phyloP scores from a whole-genome alignment of 805 yeast species.

The Myxozyma udenii region DNA sequence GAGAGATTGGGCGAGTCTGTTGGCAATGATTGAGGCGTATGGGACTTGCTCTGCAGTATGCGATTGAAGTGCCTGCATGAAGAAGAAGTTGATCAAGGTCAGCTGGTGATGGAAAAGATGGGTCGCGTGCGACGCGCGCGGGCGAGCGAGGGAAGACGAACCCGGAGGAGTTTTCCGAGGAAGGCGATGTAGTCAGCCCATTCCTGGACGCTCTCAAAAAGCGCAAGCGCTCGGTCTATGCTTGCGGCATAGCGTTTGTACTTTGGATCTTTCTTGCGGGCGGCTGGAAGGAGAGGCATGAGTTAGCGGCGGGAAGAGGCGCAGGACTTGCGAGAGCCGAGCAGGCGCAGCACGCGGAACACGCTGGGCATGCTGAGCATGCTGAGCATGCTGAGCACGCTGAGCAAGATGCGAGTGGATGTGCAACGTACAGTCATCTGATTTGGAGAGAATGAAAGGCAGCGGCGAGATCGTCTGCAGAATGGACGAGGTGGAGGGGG shows the following conservation, averaged over 20 bases:
- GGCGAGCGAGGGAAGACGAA: conserved; percentile 38
- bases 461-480: conserved; percentile 29
- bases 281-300: conserved; percentile 9
- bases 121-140: neutral
- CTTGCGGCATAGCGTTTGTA: conserved; percentile 67
- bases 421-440: conserved; percentile 24
- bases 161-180: conserved; percentile 71
- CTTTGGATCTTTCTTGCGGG: conserved; percentile 45
- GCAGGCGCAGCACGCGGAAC: neutral
- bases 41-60: conserved; percentile 53
- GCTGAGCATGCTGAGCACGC: too few relatives aligned
- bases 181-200: conserved; percentile 99
- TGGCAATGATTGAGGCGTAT: conserved; percentile 60
- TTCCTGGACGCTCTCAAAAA: conserved; percentile 80
- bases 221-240: conserved; percentile 67
- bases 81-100: neutral
- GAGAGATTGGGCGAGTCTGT: conserved; percentile 71
- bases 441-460: conserved; percentile 25
- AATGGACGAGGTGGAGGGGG: conserved; percentile 26
- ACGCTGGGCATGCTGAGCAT: too few relatives aligned
- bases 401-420: neutral
- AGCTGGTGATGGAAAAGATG: neutral
- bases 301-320: neutral
- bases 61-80: conserved; percentile 34
- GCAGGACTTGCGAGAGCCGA: too few relatives aligned